Conservation (phyloP, 2,329 filamentous ascomycete genomes). For the Pseudopithomyces chartarum region DNA sequence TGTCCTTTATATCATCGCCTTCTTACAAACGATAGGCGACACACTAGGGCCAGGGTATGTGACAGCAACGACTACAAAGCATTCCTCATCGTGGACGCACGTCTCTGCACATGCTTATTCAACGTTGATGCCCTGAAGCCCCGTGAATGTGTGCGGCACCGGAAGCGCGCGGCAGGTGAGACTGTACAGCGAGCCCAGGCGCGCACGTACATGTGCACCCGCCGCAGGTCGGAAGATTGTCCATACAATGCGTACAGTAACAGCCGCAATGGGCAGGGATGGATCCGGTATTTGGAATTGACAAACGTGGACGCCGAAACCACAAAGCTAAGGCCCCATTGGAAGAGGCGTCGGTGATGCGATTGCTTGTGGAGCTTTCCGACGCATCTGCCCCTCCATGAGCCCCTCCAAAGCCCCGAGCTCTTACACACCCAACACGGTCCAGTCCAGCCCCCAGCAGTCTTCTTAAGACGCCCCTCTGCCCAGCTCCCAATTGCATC, state of each 20-base stretch:
- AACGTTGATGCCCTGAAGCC: background rate
- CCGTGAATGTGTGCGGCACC: background rate
- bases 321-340: background rate
- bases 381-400: constrained; percentile 15
- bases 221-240: background rate
- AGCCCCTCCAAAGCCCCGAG: constrained; percentile 4
- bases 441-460: background rate
- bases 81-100: background rate
- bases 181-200: background rate
- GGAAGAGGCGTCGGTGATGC: constrained; percentile 3
- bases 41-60: background rate
- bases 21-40: background rate
- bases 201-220: background rate
- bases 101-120: constrained; percentile 3
- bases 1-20: background rate
- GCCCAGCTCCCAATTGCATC: background rate
- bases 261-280: background rate
- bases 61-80: background rate
- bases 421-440: background rate
- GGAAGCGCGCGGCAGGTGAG: background rate
- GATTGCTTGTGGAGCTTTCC: constrained; percentile 11
- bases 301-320: background rate
- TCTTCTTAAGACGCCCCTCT: background rate
- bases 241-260: background rate
- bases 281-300: constrained; percentile 7